A percentile compares a stretch with the other conserved stretches of the same genome.
Evolutionary conservation across 75 land plant genomes (phyloP).

Genomic region (Isoetes taiwanensis): DNA sequence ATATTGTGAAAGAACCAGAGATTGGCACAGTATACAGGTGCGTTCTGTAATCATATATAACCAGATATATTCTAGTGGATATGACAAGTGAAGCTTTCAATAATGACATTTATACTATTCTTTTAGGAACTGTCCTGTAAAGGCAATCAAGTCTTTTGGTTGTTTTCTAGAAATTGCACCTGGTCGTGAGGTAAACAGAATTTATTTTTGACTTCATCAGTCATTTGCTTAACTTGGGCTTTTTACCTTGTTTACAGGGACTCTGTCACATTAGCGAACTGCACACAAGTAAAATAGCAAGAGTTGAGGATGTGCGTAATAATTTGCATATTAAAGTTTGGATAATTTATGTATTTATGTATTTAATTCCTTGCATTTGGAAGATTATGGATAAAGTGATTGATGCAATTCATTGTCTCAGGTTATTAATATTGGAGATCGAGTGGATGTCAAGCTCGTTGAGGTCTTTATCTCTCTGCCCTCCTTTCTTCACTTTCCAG

Average conservation of each 20-base stretch:
- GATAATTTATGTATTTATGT: not conserved
- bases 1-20: not conserved
- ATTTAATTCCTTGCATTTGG: not conserved
- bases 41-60: too few species aligned
- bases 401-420: slow-evolving; percentile 8
- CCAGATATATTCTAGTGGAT: too few species aligned
- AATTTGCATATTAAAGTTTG: not conserved
- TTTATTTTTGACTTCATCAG: not conserved
- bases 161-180: slow-evolving; percentile 89
- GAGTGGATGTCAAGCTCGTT: slow-evolving; percentile 79
- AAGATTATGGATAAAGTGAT: not conserved
- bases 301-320: slow-evolving; percentile 76
- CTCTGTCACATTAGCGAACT: slow-evolving; percentile 93
- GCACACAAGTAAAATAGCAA: slow-evolving; percentile 48
- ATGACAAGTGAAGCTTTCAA: too few species aligned
- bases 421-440: slow-evolving; percentile 78
- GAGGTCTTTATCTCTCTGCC: slow-evolving; percentile 39
- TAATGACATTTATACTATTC: too few species aligned
- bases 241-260: slow-evolving; percentile 41
- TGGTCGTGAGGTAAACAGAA: slow-evolving; percentile 67
- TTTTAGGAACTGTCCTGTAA: slow-evolving; percentile 89
- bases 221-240: not conserved
- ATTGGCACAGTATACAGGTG: slow-evolving; percentile 4
- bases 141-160: slow-evolving; percentile 70
- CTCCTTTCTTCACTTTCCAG: not conserved